Percentiles rank a stretch among this genome's conserved stretches.
Conservation (phyloP, 2,329 filamentous ascomycete species). For the Xenoacremonium recifei region DNA sequence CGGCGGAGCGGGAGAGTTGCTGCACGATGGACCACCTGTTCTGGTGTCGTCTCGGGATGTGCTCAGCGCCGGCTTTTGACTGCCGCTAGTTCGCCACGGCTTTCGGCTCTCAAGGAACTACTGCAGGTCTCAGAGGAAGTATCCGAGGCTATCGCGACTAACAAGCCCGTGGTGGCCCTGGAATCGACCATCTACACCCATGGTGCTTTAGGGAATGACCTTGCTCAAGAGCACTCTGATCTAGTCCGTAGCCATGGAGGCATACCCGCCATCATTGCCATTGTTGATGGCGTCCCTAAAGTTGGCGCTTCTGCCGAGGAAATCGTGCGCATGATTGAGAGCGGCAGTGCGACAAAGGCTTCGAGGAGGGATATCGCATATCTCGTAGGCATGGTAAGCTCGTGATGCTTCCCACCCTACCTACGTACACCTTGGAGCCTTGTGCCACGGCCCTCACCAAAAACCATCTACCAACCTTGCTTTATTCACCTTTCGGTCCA, state of each 20-base stretch:
- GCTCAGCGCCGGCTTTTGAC: constrained; percentile 21
- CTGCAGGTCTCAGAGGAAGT: constrained; percentile 82
- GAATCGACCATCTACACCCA: constrained; percentile 98
- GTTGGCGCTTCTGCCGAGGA: constrained; percentile 76
- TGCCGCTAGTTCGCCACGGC: constrained; percentile 15
- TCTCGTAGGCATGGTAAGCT: constrained; percentile 69
- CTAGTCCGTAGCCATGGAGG: constrained; percentile 78
- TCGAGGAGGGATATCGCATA: constrained; percentile 86
- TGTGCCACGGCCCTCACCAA: no score
- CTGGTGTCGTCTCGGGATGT: constrained; percentile 1
- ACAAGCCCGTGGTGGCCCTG: constrained; percentile 83
- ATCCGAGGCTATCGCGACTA: constrained; percentile 67
- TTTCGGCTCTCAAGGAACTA: constrained; percentile 39
- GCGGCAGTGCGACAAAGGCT: constrained; percentile 73
- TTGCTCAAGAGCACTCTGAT: constrained; percentile 77
- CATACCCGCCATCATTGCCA: constrained; percentile 86
- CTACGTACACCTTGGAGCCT: no score
- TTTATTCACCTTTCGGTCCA: no score
- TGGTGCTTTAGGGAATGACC: constrained; percentile 72
- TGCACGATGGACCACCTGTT: constrained; percentile 4
- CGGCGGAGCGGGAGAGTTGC: constrained; percentile 15
- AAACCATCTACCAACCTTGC: no score
- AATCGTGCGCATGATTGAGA: constrained; percentile 67
- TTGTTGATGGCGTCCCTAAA: constrained; percentile 77
- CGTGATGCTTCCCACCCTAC: no score